Evolutionary conservation across 1,284 basidiomycete genomes (phyloP).

Genomic region (Apiotrichum gracile): DNA sequence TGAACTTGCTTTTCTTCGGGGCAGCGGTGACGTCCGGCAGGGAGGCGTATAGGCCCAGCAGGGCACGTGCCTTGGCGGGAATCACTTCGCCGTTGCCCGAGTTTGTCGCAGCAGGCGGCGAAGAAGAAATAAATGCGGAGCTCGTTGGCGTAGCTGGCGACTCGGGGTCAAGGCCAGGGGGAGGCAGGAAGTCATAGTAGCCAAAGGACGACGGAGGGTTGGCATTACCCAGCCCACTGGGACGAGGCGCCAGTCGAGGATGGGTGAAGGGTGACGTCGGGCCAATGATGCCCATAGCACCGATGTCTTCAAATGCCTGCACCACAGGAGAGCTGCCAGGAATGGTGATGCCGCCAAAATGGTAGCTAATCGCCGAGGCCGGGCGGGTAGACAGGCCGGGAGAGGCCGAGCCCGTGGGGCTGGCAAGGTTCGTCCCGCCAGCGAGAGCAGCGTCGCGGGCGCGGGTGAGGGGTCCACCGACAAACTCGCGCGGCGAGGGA

Average conservation of each 20-base stretch:
- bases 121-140: neutral
- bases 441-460: neutral
- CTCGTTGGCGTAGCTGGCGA: neutral
- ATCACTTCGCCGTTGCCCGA: neutral
- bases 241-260: neutral
- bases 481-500: neutral
- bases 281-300: neutral
- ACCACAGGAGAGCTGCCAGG: neutral
- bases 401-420: no score
- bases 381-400: neutral
- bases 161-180: neutral
- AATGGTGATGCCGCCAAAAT: neutral
- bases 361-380: neutral
- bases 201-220: neutral
- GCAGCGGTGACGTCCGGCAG: neutral
- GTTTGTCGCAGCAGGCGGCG: neutral
- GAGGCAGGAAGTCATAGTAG: neutral
- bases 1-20: neutral
- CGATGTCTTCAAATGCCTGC: neutral
- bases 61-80: neutral
- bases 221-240: neutral
- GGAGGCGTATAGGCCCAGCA: neutral
- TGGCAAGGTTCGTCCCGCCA: no score
- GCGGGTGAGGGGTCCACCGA: no score
- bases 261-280: neutral